A percentile compares a stretch with the other conserved stretches of the same genome.
Conservation (phyloP, 129 eudicot genomes). For the Lactuca sativa region DNA sequence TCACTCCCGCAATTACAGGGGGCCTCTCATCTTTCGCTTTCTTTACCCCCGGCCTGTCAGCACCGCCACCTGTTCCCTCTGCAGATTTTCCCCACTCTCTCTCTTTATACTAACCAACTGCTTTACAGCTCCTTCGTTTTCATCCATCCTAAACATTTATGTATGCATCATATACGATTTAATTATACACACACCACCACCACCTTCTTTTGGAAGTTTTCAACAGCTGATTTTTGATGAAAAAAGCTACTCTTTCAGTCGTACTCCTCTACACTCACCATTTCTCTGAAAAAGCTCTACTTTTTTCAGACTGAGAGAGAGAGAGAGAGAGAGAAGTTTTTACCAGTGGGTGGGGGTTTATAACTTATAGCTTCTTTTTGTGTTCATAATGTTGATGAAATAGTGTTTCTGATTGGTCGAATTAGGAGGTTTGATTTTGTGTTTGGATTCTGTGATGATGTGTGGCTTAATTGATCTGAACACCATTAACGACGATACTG, state of each 20-base stretch:
- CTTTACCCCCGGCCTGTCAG: slow-evolving; percentile 8
- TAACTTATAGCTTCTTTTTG: background rate
- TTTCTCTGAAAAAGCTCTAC: background rate
- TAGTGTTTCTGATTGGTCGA: background rate
- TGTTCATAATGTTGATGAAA: slow-evolving; percentile 10
- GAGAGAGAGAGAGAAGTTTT: no score
- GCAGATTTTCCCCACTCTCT: slow-evolving; percentile 21
- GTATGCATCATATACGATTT: background rate
- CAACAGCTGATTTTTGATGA: background rate
- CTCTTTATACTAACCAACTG: background rate
- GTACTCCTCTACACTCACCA: background rate
- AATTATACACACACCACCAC: no score
- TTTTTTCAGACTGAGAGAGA: background rate
- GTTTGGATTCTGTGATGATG: slow-evolving; percentile 42
- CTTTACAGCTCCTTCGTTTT: slow-evolving; percentile 2
- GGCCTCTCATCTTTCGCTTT: slow-evolving; percentile 33
- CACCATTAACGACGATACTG: slow-evolving; percentile 40
- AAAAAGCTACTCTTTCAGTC: background rate
- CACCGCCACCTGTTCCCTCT: slow-evolving; percentile 28
- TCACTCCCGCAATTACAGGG: slow-evolving; percentile 92
- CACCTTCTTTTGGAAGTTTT: background rate
- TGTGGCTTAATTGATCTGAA: slow-evolving; percentile 80
- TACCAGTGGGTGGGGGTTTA: background rate
- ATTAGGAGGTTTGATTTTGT: background rate
- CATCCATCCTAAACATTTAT: background rate